Conservation (phyloP, 768 basidiomycete genomes). For the Leccinum subgranulosum region DNA sequence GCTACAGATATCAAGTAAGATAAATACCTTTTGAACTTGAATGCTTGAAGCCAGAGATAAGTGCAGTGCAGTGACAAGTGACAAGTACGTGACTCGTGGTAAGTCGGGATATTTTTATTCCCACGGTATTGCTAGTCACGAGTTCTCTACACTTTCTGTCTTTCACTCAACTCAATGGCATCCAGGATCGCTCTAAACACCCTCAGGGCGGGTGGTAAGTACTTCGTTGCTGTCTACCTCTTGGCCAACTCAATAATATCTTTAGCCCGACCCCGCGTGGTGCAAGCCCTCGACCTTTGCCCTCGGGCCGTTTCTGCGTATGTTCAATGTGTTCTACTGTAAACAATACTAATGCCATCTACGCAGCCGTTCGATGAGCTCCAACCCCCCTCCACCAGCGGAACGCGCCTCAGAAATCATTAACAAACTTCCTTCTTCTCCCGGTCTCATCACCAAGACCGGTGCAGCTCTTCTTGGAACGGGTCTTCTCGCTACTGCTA, state of each 20-base stretch:
- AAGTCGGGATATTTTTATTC: slow-evolving; percentile 33
- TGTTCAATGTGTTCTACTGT: slow-evolving; percentile 20
- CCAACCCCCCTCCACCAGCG: slow-evolving; percentile 67
- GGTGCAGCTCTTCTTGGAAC: slow-evolving; percentile 90
- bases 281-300: slow-evolving; percentile 28
- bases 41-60: no score
- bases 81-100: slow-evolving; percentile 14
- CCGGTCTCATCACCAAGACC: slow-evolving; percentile 90
- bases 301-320: slow-evolving; percentile 47
- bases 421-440: slow-evolving; percentile 81
- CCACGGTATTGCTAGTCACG: slow-evolving; percentile 19
- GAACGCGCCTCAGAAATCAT: slow-evolving; percentile 90
- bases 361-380: slow-evolving; percentile 64
- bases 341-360: slow-evolving; percentile 6
- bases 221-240: not conserved
- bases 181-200: slow-evolving; percentile 69
- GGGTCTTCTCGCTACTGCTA: slow-evolving; percentile 84
- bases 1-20: no score
- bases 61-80: not conserved
- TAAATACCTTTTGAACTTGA: no score
- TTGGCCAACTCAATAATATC: not conserved
- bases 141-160: slow-evolving; percentile 7
- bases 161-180: slow-evolving; percentile 43
- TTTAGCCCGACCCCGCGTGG: slow-evolving; percentile 53
- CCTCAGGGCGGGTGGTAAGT: slow-evolving; percentile 58